These are phyloP conservation scores for Dianthus caryophyllus DNA, from an alignment of 148 eudicot species.

Conservation along the genomic window DNA sequence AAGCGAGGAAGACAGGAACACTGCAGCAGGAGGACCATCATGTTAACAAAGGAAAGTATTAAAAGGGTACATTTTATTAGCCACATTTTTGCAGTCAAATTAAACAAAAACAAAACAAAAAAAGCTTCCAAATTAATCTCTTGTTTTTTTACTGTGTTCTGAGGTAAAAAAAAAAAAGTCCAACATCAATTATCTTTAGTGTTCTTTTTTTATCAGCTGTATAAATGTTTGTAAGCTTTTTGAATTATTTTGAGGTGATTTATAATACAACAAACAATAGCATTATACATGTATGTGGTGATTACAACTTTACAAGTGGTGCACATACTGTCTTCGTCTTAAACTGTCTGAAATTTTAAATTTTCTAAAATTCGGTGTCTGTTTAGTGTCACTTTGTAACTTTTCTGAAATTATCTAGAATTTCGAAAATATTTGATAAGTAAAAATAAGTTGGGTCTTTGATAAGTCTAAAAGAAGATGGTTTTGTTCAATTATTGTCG, in stretches of 20 bases:
- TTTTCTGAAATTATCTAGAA: too few relatives aligned
- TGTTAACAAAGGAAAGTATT: constrained; percentile 18
- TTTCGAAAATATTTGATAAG: too few relatives aligned
- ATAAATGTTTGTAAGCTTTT: neutral
- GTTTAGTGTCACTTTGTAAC: too few relatives aligned
- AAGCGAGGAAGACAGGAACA: constrained; percentile 39
- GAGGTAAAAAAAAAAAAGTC: constrained; percentile 24
- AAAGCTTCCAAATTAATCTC: constrained; percentile 2
- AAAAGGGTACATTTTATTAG: neutral
- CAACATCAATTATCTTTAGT: neutral
- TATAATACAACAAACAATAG: neutral
- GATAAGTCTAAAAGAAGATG: too few relatives aligned
- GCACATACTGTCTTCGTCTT: constrained; percentile 5
- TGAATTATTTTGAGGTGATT: neutral
- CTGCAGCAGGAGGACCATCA: constrained; percentile 29
- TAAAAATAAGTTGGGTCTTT: too few relatives aligned
- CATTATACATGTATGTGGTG: constrained; percentile 13
- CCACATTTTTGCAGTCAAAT: constrained; percentile 18
- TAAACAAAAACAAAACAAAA: too few relatives aligned
- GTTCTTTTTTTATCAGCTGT: neutral
- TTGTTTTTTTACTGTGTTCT: constrained; percentile 1
- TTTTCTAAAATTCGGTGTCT: too few relatives aligned
- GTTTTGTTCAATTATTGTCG: too few relatives aligned
- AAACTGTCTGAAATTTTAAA: too few relatives aligned
- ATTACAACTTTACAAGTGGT: constrained; percentile 2